Base-by-base conservation (phyloP, 176 grass and related monocot species). In the Oryza nivara region DNA sequence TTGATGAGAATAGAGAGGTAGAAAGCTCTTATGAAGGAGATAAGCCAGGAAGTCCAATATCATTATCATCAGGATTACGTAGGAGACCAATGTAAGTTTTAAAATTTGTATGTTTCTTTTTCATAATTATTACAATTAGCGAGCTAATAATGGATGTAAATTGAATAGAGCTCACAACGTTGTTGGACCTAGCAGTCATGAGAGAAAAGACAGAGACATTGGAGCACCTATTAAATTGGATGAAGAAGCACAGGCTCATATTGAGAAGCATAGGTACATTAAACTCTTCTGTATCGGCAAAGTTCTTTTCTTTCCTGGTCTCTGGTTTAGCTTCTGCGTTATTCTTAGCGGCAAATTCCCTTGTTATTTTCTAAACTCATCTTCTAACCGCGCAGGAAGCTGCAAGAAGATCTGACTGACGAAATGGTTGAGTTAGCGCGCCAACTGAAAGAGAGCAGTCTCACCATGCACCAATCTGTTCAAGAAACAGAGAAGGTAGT, bases 351-450 rank as follows among this genome's bases (percentile, higher is more conserved):
- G 36, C 36, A 38, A 38, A 38, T 38, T 38, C 36, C 36, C 5
- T 38, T 38, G 36, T 32, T 69, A n/a, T 68, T 20, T 20, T 13
- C 34, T 48, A 46, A 82, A 81, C 48, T 40, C 17, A 72, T 76
- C 25, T 81, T 71, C 64, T 68, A 52, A 84, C 70, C 78, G 48
- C 22, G 34, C 85, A 98, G 93, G 88, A 92, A 90, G 56, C 88
- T 95, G 56, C 96, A 98, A 93, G 96, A 98, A 49, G 96, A 90
- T 91, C 74, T 98, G 71, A 93, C 93, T 4, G 96, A 98, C 41
- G 96, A 98, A 89, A 95, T 98, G 91, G 96, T 98, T 14, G 87
- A 76, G 6, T 82, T 98, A 74, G 96, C 87, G 77, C 93, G 74
- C 4, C 89, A 95, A 78, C 89, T 98, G 74, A 98, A 93, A 82